Percentiles rank a stretch among this genome's conserved stretches.
These are phyloP conservation scores for Chrysoporthe austroafricana DNA, from an alignment of 2,329 filamentous ascomycete genomes.

Conservation along the genomic window DNA sequence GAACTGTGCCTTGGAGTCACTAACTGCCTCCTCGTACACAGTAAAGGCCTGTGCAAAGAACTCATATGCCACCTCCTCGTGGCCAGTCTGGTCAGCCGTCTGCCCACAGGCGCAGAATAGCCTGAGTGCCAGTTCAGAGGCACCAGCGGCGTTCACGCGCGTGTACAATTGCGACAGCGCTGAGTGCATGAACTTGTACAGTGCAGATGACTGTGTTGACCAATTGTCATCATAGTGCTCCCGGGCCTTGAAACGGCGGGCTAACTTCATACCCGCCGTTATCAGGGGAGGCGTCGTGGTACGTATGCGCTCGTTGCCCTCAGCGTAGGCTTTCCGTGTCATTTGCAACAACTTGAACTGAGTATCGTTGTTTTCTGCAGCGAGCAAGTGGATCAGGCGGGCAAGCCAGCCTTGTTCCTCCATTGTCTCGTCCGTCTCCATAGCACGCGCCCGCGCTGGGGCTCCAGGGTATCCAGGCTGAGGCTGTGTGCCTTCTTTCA, in stretches of 20 bases:
- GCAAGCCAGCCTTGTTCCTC: conserved; percentile 98
- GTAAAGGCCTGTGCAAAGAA: conserved; percentile 99
- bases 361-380: conserved; percentile 84
- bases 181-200: conserved; percentile 96
- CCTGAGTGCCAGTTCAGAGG: conserved; percentile 85
- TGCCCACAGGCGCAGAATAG: conserved; percentile 92
- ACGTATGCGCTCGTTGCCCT: conserved; percentile 93
- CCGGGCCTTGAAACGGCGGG: conserved; percentile 82
- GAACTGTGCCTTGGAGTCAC: conserved; percentile 95
- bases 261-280: conserved; percentile 86
- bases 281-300: conserved; percentile 94
- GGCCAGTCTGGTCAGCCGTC: conserved; percentile 86
- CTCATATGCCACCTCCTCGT: conserved; percentile 96
- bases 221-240: conserved; percentile 78
- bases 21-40: conserved; percentile 94
- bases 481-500: conserved; percentile 87
- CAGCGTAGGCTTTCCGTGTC: conserved; percentile 81
- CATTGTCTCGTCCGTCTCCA: conserved; percentile 94
- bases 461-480: conserved; percentile 84
- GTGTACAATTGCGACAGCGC: conserved; percentile 85
- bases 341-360: conserved; percentile 94
- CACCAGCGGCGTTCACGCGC: conserved; percentile 75
- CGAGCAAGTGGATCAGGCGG: conserved; percentile 84
- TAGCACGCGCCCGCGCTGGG: conserved; percentile 70
- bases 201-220: conserved; percentile 68